These are phyloP conservation scores for Chrysanthemum seticuspe DNA, from an alignment of 129 eudicot species.

Conservation along the genomic window DNA sequence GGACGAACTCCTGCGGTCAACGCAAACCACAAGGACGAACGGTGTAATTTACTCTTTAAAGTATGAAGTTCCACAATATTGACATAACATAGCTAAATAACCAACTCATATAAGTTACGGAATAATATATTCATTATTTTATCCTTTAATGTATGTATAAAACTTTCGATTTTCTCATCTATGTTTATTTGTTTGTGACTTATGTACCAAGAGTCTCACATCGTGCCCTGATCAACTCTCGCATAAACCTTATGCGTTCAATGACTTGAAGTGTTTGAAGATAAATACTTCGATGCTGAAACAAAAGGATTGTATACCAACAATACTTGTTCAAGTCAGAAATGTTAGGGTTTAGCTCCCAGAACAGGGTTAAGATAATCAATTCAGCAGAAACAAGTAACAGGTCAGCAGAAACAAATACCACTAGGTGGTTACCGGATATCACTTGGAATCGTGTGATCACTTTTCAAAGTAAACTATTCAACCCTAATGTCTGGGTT, in stretches of 20 bases:
- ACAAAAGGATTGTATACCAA: neutral
- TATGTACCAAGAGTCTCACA: constrained; percentile 7
- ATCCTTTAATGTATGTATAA: neutral
- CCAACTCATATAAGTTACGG: neutral
- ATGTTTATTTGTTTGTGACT: constrained; percentile 2
- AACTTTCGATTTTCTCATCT: neutral
- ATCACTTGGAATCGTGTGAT: too few species aligned
- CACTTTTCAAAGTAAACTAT: too few species aligned
- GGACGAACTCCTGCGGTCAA: too few species aligned
- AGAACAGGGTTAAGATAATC: too few species aligned
- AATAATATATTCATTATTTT: neutral
- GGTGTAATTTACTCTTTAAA: too few species aligned
- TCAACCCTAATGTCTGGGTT: too few species aligned
- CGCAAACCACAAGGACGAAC: too few species aligned
- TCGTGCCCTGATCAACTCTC: neutral
- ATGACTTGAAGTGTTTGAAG: constrained; percentile 14
- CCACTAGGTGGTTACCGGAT: too few species aligned
- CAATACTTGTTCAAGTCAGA: neutral
- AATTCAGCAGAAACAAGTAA: too few species aligned
- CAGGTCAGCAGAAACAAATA: too few species aligned
- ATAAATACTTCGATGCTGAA: neutral
- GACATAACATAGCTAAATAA: neutral
- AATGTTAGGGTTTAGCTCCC: neutral
- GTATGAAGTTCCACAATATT: too few species aligned
- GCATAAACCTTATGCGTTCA: neutral